These are phyloP conservation scores for Eucalyptus paniculata DNA, from an alignment of 345 rosid species.

Conservation along the genomic window DNA sequence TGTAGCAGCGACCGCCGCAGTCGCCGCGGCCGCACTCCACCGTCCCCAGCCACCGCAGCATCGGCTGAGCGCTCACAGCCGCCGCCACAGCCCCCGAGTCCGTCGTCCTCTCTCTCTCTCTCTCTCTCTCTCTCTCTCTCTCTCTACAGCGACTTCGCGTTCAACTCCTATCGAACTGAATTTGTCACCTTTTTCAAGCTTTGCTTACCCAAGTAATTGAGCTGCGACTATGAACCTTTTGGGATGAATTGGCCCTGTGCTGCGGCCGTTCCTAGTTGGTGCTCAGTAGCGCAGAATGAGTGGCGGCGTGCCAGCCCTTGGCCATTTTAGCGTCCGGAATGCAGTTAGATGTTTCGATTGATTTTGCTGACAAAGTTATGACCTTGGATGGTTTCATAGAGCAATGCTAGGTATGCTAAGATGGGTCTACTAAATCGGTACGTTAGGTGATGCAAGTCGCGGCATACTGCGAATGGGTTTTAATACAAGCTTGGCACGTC, in stretches of 20 bases:
- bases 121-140: background rate
- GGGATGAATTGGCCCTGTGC: too few relatives aligned
- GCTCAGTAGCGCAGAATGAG: background rate
- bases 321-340: background rate
- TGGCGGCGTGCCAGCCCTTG: background rate
- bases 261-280: background rate
- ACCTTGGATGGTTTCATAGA: background rate
- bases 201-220: background rate
- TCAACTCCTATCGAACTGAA: background rate
- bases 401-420: background rate
- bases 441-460: background rate
- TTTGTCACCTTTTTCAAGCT: background rate
- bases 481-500: background rate
- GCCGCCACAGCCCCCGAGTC: background rate
- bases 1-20: background rate
- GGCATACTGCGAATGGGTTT: background rate
- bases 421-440: background rate
- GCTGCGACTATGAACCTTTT: background rate
- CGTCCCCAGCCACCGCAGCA: background rate
- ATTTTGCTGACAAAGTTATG: background rate
- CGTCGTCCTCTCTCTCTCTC: background rate
- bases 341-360: background rate
- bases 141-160: background rate
- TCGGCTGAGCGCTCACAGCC: background rate
- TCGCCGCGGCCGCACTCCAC: background rate